Base-by-base conservation (phyloP, 2,329 filamentous ascomycete genomes). In the Alternaria arbusti region DNA sequence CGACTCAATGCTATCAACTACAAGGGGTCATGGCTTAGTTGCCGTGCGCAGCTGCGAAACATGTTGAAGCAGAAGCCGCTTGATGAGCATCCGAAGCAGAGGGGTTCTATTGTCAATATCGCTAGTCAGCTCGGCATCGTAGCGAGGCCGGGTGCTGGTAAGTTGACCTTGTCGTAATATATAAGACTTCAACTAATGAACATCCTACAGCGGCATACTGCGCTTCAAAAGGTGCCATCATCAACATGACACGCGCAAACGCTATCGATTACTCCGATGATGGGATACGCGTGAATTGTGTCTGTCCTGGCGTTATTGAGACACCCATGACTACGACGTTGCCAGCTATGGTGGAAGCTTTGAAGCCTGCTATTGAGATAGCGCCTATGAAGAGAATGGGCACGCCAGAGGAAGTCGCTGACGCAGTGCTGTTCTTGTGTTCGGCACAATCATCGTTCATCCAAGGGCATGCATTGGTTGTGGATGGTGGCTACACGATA, bases 141-240 rank as follows among this genome's bases (percentile, higher is more conserved):
- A 66, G 70, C 65, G 12, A 67, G 71, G 30, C 60, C 74, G 4
- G 70, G 69, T 28, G 73, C 72, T 44, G 73, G 72, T 73, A 51
- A 54, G 70, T 45, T 17, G 9, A 30, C 22, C 17, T 12, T 59
- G 7, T 49, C 15, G 23, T 58, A 12, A 17, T 5, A 20, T 23
- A 22, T 6, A 6, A 2, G 28, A 30, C n/a, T 1, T 12, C 7
- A 4, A 13, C 50, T 63, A 6, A 63, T 15, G 17, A 11, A n/a
- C 6, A n/a, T 22, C 25, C 5, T 13, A 32, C 49, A 86, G 86
- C 86, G 10, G 82, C 85, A 1, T 89, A 88, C 64, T 88, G 85
- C 57, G 85, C 84, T 0, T 87, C 86, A 5, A 89, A 89, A 65
- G 83, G 86, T 13, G 87, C 86, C 0, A 82, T 89, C 2, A 84